Percentiles rank a stretch among this genome's conserved stretches.
Conservation (phyloP, 2,329 filamentous ascomycete genomes). For the Diplodia sapinea region DNA sequence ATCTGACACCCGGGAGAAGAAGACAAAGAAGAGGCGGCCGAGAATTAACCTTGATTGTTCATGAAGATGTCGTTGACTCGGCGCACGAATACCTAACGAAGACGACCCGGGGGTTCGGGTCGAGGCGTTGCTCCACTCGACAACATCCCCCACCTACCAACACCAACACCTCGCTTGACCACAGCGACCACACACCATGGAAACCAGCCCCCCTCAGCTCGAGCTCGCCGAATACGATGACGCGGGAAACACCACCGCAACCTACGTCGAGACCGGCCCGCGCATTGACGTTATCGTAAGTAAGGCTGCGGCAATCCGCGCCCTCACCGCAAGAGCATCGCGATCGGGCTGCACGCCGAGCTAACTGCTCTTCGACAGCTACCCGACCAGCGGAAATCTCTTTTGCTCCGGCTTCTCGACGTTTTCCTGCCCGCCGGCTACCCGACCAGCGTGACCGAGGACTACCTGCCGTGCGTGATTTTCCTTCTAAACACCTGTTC, state of each 20-base stretch:
- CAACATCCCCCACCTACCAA: conserved; percentile 15
- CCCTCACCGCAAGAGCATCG: conserved; percentile 22
- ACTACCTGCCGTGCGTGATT: conserved; percentile 71
- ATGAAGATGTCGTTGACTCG: background rate
- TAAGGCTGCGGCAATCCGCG: conserved; percentile 16
- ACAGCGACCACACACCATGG: conserved; percentile 11
- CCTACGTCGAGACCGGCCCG: conserved; percentile 54
- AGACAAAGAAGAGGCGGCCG: background rate
- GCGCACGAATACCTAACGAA: background rate
- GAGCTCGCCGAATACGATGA: conserved; percentile 55
- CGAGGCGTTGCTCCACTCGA: conserved; percentile 10
- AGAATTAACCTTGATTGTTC: background rate
- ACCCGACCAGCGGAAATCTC: conserved; percentile 34
- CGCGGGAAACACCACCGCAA: conserved; percentile 55
- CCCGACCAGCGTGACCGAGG: conserved; percentile 81
- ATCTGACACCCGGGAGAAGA: background rate
- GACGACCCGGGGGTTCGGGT: conserved; percentile 4
- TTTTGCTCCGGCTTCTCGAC: conserved; percentile 60
- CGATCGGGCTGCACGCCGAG: conserved; percentile 3
- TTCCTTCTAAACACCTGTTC: background rate
- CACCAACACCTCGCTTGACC: conserved; percentile 11
- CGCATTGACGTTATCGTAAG: conserved; percentile 57
- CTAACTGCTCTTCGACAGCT: conserved; percentile 35
- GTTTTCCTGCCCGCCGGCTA: conserved; percentile 88
- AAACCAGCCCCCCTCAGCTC: conserved; percentile 24